phyloP scores from a whole-genome alignment of 306 rosid genomes.

The Cyclanthera cordifolia region DNA sequence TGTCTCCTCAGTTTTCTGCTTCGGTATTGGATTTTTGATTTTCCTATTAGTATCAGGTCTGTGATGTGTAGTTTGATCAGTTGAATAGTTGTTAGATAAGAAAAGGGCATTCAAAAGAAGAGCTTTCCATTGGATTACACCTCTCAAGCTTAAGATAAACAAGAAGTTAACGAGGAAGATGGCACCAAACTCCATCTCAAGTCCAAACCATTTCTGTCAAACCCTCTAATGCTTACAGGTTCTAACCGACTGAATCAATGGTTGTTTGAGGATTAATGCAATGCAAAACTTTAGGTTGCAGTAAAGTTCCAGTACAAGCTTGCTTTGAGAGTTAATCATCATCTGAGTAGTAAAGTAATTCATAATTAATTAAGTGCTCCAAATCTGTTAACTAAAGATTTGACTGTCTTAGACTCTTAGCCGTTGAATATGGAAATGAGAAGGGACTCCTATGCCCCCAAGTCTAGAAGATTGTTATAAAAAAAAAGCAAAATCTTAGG shows the following conservation, averaged over 20 bases:
- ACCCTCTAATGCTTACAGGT: background rate
- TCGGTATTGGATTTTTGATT: background rate
- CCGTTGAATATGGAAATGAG: background rate
- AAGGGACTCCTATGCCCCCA: background rate
- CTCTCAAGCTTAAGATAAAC: background rate
- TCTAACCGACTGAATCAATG: background rate
- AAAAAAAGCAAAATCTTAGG: background rate
- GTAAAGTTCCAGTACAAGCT: background rate
- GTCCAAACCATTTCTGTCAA: background rate
- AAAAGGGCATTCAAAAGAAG: background rate
- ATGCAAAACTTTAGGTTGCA: constrained; percentile 3
- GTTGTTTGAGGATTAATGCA: background rate
- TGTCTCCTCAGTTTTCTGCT: background rate
- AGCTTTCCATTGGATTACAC: constrained; percentile 7
- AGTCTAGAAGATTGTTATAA: background rate
- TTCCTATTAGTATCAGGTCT: background rate
- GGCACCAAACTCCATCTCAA: background rate
- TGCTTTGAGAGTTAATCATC: constrained; percentile 4
- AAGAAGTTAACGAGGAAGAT: background rate
- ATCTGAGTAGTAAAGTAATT: constrained; percentile 3
- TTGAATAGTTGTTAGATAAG: background rate
- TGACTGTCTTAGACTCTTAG: background rate
- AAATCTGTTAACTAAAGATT: background rate
- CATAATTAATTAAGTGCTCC: background rate
- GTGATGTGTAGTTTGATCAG: background rate